Percentiles rank a stretch among this genome's conserved stretches.
phyloP scores from a whole-genome alignment of 2,329 filamentous ascomycete species.

The Colletotrichum salicis region DNA sequence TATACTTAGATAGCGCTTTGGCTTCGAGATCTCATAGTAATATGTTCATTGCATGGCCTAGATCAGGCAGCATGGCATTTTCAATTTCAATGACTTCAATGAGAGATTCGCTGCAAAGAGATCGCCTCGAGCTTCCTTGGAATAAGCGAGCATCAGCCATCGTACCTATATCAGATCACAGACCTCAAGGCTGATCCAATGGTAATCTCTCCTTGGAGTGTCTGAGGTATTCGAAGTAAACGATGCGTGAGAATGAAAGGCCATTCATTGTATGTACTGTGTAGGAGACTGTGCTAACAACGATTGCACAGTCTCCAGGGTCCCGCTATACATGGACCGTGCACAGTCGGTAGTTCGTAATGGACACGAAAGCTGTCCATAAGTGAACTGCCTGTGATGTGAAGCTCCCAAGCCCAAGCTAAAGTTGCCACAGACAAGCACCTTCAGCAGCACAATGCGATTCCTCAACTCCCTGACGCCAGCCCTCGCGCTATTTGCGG shows the following conservation, averaged over 20 bases:
- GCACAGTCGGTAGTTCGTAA: slow-evolving; percentile 31
- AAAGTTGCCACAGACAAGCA: slow-evolving; percentile 35
- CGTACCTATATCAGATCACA: too few species aligned
- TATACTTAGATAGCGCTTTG: neutral
- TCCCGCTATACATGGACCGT: slow-evolving; percentile 22
- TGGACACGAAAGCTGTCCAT: slow-evolving; percentile 38
- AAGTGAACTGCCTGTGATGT: slow-evolving; percentile 28
- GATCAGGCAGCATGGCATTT: neutral
- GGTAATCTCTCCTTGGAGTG: neutral
- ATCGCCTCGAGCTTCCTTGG: too few species aligned
- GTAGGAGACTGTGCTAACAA: neutral
- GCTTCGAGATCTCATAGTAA: neutral
- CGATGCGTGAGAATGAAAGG: too few species aligned
- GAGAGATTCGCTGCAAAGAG: neutral
- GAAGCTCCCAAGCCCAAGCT: slow-evolving; percentile 31
- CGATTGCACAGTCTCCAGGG: neutral
- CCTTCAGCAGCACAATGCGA: slow-evolving; percentile 49
- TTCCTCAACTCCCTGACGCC: slow-evolving; percentile 53
- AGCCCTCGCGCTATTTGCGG: slow-evolving; percentile 58
- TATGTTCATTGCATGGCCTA: neutral
- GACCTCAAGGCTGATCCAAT: neutral
- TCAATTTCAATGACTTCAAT: neutral
- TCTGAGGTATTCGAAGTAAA: neutral
- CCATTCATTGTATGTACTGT: slow-evolving; percentile 1
- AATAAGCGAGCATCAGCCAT: too few species aligned